phyloP scores from a whole-genome alignment of 2,329 filamentous ascomycete genomes.

The Ophiobolus disseminans region DNA sequence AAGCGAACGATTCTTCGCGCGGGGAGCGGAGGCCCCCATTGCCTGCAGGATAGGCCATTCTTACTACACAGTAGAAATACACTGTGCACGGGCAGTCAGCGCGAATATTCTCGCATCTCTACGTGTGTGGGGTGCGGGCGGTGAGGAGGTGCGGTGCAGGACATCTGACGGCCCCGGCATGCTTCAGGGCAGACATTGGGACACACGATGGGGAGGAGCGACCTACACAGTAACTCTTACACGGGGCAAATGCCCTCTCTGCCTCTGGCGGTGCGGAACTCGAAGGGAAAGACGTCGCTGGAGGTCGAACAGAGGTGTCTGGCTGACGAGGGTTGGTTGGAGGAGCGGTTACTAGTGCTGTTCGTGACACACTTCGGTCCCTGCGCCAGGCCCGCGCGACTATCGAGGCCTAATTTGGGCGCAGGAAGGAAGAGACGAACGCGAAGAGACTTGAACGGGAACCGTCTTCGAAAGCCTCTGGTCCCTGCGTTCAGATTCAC shows the following conservation, averaged over 20 bases:
- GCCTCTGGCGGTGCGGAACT: conserved; percentile 17
- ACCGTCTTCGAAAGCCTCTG: background rate
- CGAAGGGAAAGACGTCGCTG: conserved; percentile 4
- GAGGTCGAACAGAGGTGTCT: conserved; percentile 3
- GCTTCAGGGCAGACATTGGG: conserved; percentile 12
- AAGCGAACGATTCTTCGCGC: conserved; percentile 77
- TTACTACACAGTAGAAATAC: conserved; percentile 49
- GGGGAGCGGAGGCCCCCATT: conserved; percentile 76
- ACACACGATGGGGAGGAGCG: conserved; percentile 21
- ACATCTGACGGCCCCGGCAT: conserved; percentile 21
- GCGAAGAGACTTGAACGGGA: background rate
- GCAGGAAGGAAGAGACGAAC: conserved; percentile 4
- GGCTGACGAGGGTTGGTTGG: conserved; percentile 14
- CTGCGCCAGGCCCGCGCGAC: conserved; percentile 11
- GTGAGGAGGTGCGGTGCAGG: conserved; percentile 30
- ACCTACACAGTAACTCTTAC: conserved; percentile 27
- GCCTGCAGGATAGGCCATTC: conserved; percentile 70
- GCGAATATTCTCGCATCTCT: conserved; percentile 17
- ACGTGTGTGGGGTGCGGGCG: conserved; percentile 45
- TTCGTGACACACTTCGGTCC: conserved; percentile 15
- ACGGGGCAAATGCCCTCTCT: conserved; percentile 22
- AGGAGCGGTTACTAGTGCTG: conserved; percentile 8
- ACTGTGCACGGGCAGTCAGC: conserved; percentile 43
- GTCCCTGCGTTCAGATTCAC: background rate
- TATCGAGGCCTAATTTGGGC: conserved; percentile 1